Evolutionary conservation across 1,139 yeast genomes (phyloP), one percentile per base, ranked within the genome.

Genomic region (Nakaseomyces delphensis): DNA sequence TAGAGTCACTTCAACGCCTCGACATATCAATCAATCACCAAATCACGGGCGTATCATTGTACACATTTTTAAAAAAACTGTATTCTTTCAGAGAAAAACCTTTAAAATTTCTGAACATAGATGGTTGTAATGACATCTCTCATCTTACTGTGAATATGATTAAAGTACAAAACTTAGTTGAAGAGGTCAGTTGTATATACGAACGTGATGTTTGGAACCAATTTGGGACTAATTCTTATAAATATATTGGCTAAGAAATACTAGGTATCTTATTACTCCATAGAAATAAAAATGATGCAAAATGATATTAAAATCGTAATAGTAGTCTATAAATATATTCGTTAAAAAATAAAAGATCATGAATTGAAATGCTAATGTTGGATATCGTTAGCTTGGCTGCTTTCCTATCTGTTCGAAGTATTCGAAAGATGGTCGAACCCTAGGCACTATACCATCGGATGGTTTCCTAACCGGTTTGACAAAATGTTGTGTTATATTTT

Each of bases 1-100:
- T 57, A 8, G 25, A 40, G n/a, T 44, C 51, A 4, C 40, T 60
- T 11, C 41, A 48, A 28, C 45, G 37, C 15, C 40, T 59, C 13
- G 65, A 60, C 39, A 38, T 60, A 4, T 57, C 65, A 9, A 43
- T 58, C 18, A 60, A 58, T 45, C 53, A 53, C 16, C 48, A 52
- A 10, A 46, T 60, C 16, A 53, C 60, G 2, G 65, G 65, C 10
- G 60, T 53, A 8, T 51, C 63, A 1, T 38, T 59, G 2, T 59
- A 52, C 43, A 59, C 59, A 13, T 46, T 60, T 9, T 20, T 57
- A 3, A 46, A 45, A 20, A 46, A 47, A 10, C 42, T 60, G 4
- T 46, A 45, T 29, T 50, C 50, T 9, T 20, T 23, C 6, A 50
- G 49, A 20, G 39, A 47, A 8, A 36, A 25, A 9, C 52, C 59